Base-by-base conservation (phyloP, 2,329 filamentous ascomycete genomes). In the Colletotrichum falcatum region DNA sequence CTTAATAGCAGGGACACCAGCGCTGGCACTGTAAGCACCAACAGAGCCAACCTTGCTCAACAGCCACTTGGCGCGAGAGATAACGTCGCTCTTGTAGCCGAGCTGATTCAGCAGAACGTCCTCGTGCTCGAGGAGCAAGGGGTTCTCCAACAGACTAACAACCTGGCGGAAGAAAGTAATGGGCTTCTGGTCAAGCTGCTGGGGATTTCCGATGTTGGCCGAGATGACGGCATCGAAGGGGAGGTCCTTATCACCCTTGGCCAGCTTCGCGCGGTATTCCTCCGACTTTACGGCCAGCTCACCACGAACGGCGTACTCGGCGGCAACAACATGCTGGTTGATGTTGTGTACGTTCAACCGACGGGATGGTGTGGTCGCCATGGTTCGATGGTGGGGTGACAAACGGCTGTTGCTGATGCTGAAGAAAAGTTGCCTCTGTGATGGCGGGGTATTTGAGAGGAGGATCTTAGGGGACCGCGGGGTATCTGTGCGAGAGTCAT, bases 141-240 rank as follows among this genome's bases (percentile, higher is more conserved):
- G 96, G 85, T 98, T 95, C 86, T 99, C 96, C 70, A 98, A 83
- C 73, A 99, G 82, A 83, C 94, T 97, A 77, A 96, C 88, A 35
- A 99, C 96, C 84, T 99, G 95, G 76, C 96, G 91, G 90, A 99
- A 98, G 87, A 98, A 99, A 75, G 96, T 99, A 78, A 99, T 95
- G 78, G 96, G 96, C 87, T 98, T 97, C 88, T 99, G 96, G 84
- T 98, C 96, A 73, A 99, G 90, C 84, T 99, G 96, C 83, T 99
- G 96, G 5, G 96, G 96, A 86, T 99, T 99, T 79, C 96, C 96
- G 78, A 99, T 99, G 85, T 99, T 99, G 83, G 96, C 96, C 73
- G 93, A 95, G 84, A 99, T 95, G 82, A 99, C 91, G 71, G 94
- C 88, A 77, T 93, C 87, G 82, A 99, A 99, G 59, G 96, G 95